Evolutionary conservation across 352 stramenopile genomes (phyloP).

Genomic region (Pythium aphanidermatum): DNA sequence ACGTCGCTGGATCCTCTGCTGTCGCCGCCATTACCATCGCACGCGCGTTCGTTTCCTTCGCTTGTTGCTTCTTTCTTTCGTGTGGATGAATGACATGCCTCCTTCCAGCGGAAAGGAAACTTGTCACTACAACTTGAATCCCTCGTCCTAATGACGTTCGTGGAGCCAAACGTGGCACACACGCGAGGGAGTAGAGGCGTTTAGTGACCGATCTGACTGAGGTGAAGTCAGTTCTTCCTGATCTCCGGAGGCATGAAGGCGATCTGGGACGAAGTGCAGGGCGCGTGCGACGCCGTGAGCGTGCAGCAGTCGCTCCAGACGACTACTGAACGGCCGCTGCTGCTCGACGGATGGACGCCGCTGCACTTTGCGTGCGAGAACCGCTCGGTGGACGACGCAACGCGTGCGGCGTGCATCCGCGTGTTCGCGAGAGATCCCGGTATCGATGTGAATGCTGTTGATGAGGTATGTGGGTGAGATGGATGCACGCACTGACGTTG

Average conservation of each 20-base stretch:
- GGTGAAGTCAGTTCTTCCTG: too few species aligned
- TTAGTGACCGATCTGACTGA: too few species aligned
- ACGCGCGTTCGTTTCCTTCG: too few species aligned
- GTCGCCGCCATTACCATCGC: background rate
- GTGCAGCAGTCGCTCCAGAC: conserved; percentile 28
- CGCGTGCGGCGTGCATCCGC: conserved; percentile 32
- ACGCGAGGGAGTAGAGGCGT: too few species aligned
- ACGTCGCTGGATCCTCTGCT: conserved; percentile 59
- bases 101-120: too few species aligned
- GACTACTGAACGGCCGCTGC: conserved; percentile 3
- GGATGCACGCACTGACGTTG: background rate
- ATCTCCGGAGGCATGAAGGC: conserved; percentile 26
- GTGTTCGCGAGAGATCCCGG: conserved; percentile 31
- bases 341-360: conserved; percentile 71
- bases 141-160: too few species aligned
- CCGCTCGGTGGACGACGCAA: conserved; percentile 28
- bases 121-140: too few species aligned
- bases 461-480: conserved; percentile 40
- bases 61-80: too few species aligned
- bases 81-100: too few species aligned
- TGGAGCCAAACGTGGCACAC: too few species aligned
- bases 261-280: conserved; percentile 72
- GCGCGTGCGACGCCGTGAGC: conserved; percentile 32
- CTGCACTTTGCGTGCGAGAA: conserved; percentile 76
- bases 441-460: conserved; percentile 45